These are phyloP conservation scores for Pythium folliculosum DNA, from an alignment of 352 stramenopile species.

Conservation along the genomic window DNA sequence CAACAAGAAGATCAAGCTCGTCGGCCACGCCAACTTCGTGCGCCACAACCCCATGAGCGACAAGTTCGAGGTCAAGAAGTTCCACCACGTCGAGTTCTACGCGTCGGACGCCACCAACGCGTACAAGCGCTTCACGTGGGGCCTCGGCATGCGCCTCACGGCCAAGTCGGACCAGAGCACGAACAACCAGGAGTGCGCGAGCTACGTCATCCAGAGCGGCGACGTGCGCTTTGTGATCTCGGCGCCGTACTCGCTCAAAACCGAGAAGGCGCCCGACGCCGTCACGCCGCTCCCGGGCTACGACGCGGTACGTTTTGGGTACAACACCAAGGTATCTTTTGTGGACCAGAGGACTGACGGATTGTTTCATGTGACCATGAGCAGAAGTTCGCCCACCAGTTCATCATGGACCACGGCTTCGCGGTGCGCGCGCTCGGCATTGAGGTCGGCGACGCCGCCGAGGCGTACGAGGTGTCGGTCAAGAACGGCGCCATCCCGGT, in stretches of 20 bases:
- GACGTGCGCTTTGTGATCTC: slow-evolving; percentile 88
- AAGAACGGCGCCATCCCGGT: slow-evolving; percentile 70
- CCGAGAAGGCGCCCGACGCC: slow-evolving; percentile 53
- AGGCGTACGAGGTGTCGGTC: slow-evolving; percentile 80
- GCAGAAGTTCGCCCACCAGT: slow-evolving; percentile 63
- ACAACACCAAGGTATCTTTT: neutral
- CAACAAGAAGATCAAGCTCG: slow-evolving; percentile 62
- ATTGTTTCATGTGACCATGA: slow-evolving; percentile 8
- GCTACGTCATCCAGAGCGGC: slow-evolving; percentile 83
- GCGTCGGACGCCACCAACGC: slow-evolving; percentile 77
- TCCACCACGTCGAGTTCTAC: slow-evolving; percentile 89
- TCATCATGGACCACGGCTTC: slow-evolving; percentile 82
- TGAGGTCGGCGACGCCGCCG: slow-evolving; percentile 69
- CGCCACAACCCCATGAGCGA: slow-evolving; percentile 77
- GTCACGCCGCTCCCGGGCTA: slow-evolving; percentile 66
- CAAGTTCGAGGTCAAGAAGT: slow-evolving; percentile 75
- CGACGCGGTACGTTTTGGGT: slow-evolving; percentile 33
- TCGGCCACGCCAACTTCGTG: slow-evolving; percentile 77
- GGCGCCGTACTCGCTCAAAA: slow-evolving; percentile 81
- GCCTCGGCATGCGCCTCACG: slow-evolving; percentile 79
- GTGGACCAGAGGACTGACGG: neutral
- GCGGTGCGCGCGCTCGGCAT: slow-evolving; percentile 82
- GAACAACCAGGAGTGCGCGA: slow-evolving; percentile 83
- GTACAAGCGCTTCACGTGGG: slow-evolving; percentile 80
- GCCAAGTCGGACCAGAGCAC: slow-evolving; percentile 88